These are phyloP conservation scores for Pugionium dolabratum DNA, from an alignment of 345 rosid species.

Conservation along the genomic window DNA sequence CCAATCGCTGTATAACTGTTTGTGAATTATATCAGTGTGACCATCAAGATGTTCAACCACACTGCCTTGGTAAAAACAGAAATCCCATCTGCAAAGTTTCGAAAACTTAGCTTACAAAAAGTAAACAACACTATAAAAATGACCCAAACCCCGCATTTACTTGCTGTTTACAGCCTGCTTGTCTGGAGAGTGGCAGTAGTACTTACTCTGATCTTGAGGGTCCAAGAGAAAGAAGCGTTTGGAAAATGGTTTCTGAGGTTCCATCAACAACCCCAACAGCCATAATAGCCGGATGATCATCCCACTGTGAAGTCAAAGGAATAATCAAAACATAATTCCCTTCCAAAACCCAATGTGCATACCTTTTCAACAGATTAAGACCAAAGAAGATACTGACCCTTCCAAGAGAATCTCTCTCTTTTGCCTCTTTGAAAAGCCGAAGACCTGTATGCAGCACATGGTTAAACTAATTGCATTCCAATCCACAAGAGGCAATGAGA, in stretches of 20 bases:
- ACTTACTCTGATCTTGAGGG: constrained; percentile 90
- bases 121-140: not conserved
- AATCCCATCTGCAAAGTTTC: constrained; percentile 80
- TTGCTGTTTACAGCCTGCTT: not conserved
- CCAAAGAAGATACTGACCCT: constrained; percentile 52
- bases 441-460: constrained; percentile 57
- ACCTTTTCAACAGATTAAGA: constrained; percentile 1
- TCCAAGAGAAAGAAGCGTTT: constrained; percentile 93
- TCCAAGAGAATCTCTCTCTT: constrained; percentile 69
- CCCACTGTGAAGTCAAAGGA: constrained; percentile 58
- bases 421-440: constrained; percentile 89
- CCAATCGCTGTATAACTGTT: constrained; percentile 81
- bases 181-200: constrained; percentile 4
- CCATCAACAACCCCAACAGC: constrained; percentile 95
- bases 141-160: constrained; percentile 1
- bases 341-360: not conserved
- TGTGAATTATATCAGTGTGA: constrained; percentile 90
- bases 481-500: not conserved
- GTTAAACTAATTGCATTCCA: constrained; percentile 11
- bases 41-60: constrained; percentile 95
- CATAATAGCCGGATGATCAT: constrained; percentile 98
- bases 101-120: not conserved
- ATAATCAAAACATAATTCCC: constrained; percentile 3
- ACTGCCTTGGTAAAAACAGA: constrained; percentile 86
- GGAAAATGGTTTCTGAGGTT: constrained; percentile 89